Evolutionary conservation across 768 basidiomycete genomes (phyloP), one percentile per base, ranked within the genome.

Genomic region (Suillus spraguei): DNA sequence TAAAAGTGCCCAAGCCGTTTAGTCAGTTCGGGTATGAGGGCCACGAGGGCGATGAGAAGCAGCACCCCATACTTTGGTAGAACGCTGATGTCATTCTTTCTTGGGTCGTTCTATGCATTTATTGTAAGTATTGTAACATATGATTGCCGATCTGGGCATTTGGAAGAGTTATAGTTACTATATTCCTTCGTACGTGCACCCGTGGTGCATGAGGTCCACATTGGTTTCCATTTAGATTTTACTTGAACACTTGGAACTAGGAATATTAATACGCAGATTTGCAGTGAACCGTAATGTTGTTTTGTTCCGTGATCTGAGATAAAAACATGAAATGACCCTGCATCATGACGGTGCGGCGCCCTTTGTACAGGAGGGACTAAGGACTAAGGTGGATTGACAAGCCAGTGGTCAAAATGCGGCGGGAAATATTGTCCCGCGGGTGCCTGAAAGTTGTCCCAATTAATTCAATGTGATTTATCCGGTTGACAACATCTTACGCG

Each of bases 51-150:
- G 52, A 53, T 20, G 28, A 61, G 59, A 63, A 61, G 47, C 35
- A 39, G 49, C 59, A 24, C 59, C 52, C 17, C 33, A 28, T 49
- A 47, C 58, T 53, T 38, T 33, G 13, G 46, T 63, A 63, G 62
- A 60, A 32, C 44, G 60, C 50, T 52, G 63, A 36, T 49, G 24
- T 50, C 59, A 50, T 60, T 63, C 41, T 60, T 60, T 47, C 46
- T 63, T 63, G 55, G 42, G 20, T 63, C 35, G 59, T 42, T 61
- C 33, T 44, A 41, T 63, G 24, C 47, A 60, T 47, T 20, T 8
- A 20, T 59, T 59, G 56, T 60, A 62, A 58, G 55, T 35, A 28
- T 60, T 63, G 59, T 63, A 63, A 49, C 58, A 60, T 53, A 60
- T 33, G 63, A 60, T 60, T 38, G 24, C 47, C 47, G 35, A 60